Evolutionary conservation across 768 basidiomycete species (phyloP), one percentile per base, ranked within the genome.

Genomic region (Pleurotus eryngii): DNA sequence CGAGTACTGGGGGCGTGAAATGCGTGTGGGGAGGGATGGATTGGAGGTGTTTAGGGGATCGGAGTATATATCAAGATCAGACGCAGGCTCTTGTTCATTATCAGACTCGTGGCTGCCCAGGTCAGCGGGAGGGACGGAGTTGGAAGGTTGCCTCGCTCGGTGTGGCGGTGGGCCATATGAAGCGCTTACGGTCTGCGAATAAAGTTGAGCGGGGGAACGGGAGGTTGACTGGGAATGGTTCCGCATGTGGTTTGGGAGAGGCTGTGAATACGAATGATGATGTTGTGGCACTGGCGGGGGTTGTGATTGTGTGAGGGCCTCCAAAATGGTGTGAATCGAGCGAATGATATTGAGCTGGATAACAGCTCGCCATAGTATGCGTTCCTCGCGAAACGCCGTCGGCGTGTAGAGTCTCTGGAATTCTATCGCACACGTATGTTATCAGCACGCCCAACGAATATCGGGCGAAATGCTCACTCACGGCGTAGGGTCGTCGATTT

Each of bases 321-420:
- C 87, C 55, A 92, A 79, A 56, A 92, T 90, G 26, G 80, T 80
- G 53, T 86, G 86, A 53, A 92, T 74, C 11, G 89, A 90, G 49
- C 88, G 86, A 35, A 90, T 84, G 60, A 93, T 77, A 68, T 92
- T 92, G 63, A 92, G 81, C 64, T 92, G 91, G 57, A 93, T 90
- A 46, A 93, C 83, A 0, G 86, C 82, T 14, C 90, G 82, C 90
- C 90, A 93, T n/a, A 87, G 79, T 14, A 89, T 78, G 20, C 87
- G 83, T 63, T 93, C 91, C 55, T 84, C 81, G 17, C 82, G 83
- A 65, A 91, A 92, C 0, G 86, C 85, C 15, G 78, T 84, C 1
- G 90, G 90, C 0, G 81, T 83, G 67, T 92, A 92, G 3, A 92
- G 70, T 30, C 79, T 76, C 68, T 92, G 90, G 62, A 87, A 92